Evolutionary conservation across 2,329 filamentous ascomycete species (phyloP), one percentile per base, ranked within the genome.

Genomic region (Karstenula rhodostoma): DNA sequence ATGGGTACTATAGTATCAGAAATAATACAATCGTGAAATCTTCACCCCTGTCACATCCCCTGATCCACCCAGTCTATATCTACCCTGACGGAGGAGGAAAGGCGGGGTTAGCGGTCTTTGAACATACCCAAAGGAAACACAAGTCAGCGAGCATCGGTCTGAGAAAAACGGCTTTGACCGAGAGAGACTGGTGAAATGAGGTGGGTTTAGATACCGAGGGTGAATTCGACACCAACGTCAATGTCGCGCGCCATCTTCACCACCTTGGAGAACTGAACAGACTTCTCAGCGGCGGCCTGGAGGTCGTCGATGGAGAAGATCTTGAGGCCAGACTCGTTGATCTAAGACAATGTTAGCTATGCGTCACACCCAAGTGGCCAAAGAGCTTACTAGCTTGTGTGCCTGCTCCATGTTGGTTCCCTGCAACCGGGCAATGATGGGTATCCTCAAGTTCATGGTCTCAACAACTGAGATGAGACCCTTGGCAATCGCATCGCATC

Each of bases 221-320:
- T 79, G 66, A 78, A 79, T 57, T 79, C 77, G 61, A 98, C 94
- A 73, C 94, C 94, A 68, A 98, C 94, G 76, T 98, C 95, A 76
- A 97, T 97, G 73, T 97, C 94, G 74, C 94, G 91, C 73, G 95
- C 92, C 89, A 97, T 91, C 90, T 98, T 98, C 75, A 99, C 95
- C 70, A 99, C 92, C 88, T 97, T 98, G 74, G 93, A 97, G 82
- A 99, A 94, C 83, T 99, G 94, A 67, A 99, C 95, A 32, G 94
- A 91, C 87, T 96, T 98, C 88, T 98, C 95, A 67, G 95, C 95
- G 44, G 95, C 95, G 78, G 84, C 95, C 84, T 99, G 95, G 74
- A 99, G 88, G 83, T 99, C 95, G 78, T 98, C 94, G 65, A 99
- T 98, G 75, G 92, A 96, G 87, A 99, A 99, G 83, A 99, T 99